phyloP scores from a whole-genome alignment of 306 rosid genomes.

The Inga oerstediana region DNA sequence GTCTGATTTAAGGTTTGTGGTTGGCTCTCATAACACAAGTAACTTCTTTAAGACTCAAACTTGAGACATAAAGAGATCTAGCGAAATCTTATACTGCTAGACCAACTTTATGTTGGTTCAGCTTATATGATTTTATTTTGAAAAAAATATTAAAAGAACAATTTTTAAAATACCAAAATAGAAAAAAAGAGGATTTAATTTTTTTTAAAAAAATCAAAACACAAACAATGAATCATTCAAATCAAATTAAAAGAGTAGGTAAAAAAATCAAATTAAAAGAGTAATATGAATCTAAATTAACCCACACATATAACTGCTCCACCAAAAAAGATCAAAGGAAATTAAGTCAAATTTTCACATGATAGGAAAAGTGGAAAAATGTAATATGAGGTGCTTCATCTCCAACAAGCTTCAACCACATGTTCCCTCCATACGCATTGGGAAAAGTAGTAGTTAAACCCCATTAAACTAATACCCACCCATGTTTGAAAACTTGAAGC shows the following conservation, averaged over 20 bases:
- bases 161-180: too few species aligned
- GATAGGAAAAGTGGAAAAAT: background rate
- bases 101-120: too few species aligned
- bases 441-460: constrained; percentile 37
- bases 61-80: too few species aligned
- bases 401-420: background rate
- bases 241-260: background rate
- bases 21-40: fast-evolving
- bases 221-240: background rate
- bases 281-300: too few species aligned
- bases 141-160: too few species aligned
- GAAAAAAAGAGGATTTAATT: background rate
- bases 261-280: background rate
- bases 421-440: background rate
- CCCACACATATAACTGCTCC: constrained; percentile 41
- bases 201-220: too few species aligned
- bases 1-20: too few species aligned
- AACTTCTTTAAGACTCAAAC: too few species aligned
- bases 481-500: constrained; percentile 41
- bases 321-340: constrained; percentile 18
- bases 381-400: background rate
- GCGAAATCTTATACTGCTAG: too few species aligned
- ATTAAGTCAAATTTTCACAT: constrained; percentile 27
- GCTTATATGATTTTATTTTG: too few species aligned
- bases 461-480: constrained; percentile 51